Base-by-base conservation (phyloP, 805 yeast genomes). In the Alloascoidea africana region DNA sequence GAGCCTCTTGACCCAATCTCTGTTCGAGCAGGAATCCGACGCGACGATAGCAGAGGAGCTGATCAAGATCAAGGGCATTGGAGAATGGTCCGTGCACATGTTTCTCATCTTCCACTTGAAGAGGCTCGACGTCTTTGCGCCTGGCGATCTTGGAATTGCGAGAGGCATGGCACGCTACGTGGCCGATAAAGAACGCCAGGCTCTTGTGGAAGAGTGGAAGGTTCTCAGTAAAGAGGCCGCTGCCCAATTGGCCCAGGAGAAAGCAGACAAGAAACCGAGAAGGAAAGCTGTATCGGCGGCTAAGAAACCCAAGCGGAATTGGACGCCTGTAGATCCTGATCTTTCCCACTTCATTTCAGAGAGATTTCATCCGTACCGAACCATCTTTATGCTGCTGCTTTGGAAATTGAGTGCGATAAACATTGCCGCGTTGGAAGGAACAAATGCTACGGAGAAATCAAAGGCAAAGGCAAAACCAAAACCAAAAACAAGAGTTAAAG, bases 1-100 rank as follows among this genome's bases (percentile, higher is more conserved):
- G 35, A 60, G 62, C 1, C 49, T 48, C 1, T 49, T 60, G 0
- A 49, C 57, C 1, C 44, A 48, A 2, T 54, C 53, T 0, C 55
- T 69, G 37, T 67, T 73, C 42, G 27, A 39, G 2, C 39, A 43
- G 0, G 56, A 54, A 18, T 42, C 59, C 1, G 59, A 65, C 35
- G 68, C 65, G 2, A 70, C 57, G 16, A 53, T 76, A n/a, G 48
- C 66, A 1, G 60, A 59, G 14, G 68, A 67, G 39, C 52, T 76
- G 38, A 65, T 68, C 0, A 51, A 50, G 15, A 56, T 78, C 42
- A 79, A 78, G 49, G 89, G 87, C 0, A 68, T 80, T 14, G 89
- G 87, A 0, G 68, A 66, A 1, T 87, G 97, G 97, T 73, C 86
- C 3, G 87, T 91, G 0, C 80, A 79, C 39, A 87, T 87, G 95